Percentiles rank a stretch among this genome's conserved stretches.
Conservation (phyloP, 2,329 filamentous ascomycete species). For the Hypoxylon rubiginosum region DNA sequence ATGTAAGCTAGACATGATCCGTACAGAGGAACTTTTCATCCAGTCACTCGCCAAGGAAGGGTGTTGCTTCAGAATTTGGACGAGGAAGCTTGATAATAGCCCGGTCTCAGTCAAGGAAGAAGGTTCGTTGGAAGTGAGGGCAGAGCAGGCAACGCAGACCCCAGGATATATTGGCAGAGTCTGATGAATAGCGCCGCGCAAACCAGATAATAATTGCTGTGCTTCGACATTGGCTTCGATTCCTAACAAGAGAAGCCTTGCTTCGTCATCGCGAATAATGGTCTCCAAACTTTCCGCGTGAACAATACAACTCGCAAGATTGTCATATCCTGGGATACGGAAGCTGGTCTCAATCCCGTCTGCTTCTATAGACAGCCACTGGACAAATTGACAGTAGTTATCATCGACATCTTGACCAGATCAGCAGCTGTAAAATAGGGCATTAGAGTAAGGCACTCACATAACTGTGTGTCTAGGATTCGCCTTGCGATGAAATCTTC, state of each 20-base stretch:
- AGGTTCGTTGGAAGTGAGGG: slow-evolving; percentile 13
- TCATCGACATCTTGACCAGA: slow-evolving; percentile 6
- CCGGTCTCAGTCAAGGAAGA: slow-evolving; percentile 26
- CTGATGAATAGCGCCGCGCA: slow-evolving; percentile 5
- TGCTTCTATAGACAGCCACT: slow-evolving; percentile 18
- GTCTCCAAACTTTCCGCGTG: slow-evolving; percentile 1
- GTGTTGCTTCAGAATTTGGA: slow-evolving; percentile 24
- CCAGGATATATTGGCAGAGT: slow-evolving; percentile 13
- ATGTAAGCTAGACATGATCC: background rate
- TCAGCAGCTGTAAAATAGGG: slow-evolving; percentile 8
- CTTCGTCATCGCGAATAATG: slow-evolving; percentile 7
- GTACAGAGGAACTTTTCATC: background rate
- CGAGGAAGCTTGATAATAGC: slow-evolving; percentile 20
- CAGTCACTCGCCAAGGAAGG: background rate
- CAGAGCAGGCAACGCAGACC: slow-evolving; percentile 16
- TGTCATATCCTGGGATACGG: background rate
- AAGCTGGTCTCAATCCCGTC: slow-evolving; percentile 19
- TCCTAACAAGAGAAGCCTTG: slow-evolving; percentile 13
- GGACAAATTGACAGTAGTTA: slow-evolving; percentile 6
- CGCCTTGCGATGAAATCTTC: slow-evolving; percentile 18
- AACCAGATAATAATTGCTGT: slow-evolving; percentile 16
- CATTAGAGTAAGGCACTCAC: slow-evolving; percentile 3
- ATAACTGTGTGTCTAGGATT: background rate
- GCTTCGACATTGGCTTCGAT: slow-evolving; percentile 17
- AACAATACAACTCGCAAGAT: slow-evolving; percentile 15